Percentiles rank a stretch among this genome's conserved stretches.
phyloP scores from a whole-genome alignment of 164 flowering plant genomes.

The Tinospora cordifolia region DNA sequence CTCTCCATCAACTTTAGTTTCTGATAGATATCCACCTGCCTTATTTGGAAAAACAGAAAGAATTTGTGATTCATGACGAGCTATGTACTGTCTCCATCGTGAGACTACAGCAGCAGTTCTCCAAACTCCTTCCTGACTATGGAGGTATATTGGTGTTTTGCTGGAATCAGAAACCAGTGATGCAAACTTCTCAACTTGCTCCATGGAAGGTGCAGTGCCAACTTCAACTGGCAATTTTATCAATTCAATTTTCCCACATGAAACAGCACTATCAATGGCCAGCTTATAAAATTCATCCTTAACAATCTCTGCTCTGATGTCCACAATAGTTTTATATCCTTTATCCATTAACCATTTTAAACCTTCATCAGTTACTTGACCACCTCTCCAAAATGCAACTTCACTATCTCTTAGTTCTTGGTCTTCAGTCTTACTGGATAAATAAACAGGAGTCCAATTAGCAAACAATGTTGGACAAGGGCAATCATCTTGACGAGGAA shows the following conservation, averaged over 20 bases:
- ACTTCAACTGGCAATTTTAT: slow-evolving; percentile 72
- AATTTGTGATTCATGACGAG: slow-evolving; percentile 29
- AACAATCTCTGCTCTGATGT: slow-evolving; percentile 78
- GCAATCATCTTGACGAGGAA: slow-evolving; percentile 51
- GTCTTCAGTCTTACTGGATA: slow-evolving; percentile 49
- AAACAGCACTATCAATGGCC: slow-evolving; percentile 53
- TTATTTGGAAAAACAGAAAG: slow-evolving; percentile 15
- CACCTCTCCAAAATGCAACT: slow-evolving; percentile 78
- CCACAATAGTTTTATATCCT: slow-evolving; percentile 78
- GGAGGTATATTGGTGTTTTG: slow-evolving; percentile 75
- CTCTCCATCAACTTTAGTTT: slow-evolving; percentile 16
- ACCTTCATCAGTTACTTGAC: slow-evolving; percentile 90
- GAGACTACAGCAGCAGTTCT: slow-evolving; percentile 92
- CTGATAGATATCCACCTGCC: slow-evolving; percentile 12
- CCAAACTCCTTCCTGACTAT: slow-evolving; percentile 85
- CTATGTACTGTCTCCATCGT: slow-evolving; percentile 77
- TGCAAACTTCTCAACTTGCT: slow-evolving; percentile 85
- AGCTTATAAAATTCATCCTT: slow-evolving; percentile 60
- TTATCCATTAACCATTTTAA: slow-evolving; percentile 62
- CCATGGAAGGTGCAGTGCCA: slow-evolving; percentile 68
- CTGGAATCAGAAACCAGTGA: slow-evolving; percentile 54
- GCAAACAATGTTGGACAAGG: slow-evolving; percentile 76
- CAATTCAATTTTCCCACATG: slow-evolving; percentile 49
- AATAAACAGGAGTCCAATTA: slow-evolving; percentile 72
- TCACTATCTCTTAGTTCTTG: slow-evolving; percentile 32